Evolutionary conservation across 2,329 filamentous ascomycete genomes (phyloP).

Genomic region (Bisporella sp.): DNA sequence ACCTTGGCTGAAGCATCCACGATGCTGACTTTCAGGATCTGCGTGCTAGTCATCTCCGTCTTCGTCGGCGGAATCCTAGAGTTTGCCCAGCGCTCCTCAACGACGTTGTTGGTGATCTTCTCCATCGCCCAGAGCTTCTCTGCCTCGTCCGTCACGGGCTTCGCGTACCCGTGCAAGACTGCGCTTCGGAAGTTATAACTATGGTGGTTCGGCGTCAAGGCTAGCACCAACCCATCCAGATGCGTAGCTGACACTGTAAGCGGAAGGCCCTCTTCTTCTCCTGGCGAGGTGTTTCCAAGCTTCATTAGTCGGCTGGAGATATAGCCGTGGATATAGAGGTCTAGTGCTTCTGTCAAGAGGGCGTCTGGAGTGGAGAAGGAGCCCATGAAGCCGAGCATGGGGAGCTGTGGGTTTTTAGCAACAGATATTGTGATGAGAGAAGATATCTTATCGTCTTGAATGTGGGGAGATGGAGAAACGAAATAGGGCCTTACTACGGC

Average conservation of each 20-base stretch:
- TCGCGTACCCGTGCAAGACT: slow-evolving; percentile 64
- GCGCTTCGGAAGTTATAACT: slow-evolving; percentile 78
- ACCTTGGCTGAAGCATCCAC: slow-evolving; percentile 71
- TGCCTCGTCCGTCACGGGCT: slow-evolving; percentile 54
- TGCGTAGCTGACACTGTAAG: slow-evolving; percentile 67
- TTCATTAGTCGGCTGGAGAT: slow-evolving; percentile 73
- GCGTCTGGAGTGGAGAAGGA: slow-evolving; percentile 59
- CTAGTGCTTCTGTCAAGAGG: slow-evolving; percentile 56
- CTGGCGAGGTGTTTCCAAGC: slow-evolving; percentile 32
- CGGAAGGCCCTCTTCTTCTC: slow-evolving; percentile 47
- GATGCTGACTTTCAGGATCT: slow-evolving; percentile 63
- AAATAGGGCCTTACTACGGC: slow-evolving; percentile 39
- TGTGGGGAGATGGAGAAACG: too few relatives aligned
- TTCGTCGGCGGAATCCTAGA: slow-evolving; percentile 63
- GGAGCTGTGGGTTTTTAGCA: slow-evolving; percentile 43
- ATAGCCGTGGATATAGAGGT: slow-evolving; percentile 81
- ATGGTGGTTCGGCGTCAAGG: slow-evolving; percentile 73
- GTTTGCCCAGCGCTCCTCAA: slow-evolving; percentile 62
- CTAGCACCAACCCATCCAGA: slow-evolving; percentile 73
- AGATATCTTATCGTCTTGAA: background rate
- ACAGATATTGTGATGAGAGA: background rate
- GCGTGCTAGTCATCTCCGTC: slow-evolving; percentile 69
- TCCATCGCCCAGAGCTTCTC: slow-evolving; percentile 77
- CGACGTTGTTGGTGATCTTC: slow-evolving; percentile 68
- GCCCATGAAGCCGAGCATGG: slow-evolving; percentile 81